Percentiles rank a stretch among this genome's conserved stretches.
These are phyloP conservation scores for Pulveroboletus sp. DNA, from an alignment of 768 basidiomycete species.

Conservation along the genomic window DNA sequence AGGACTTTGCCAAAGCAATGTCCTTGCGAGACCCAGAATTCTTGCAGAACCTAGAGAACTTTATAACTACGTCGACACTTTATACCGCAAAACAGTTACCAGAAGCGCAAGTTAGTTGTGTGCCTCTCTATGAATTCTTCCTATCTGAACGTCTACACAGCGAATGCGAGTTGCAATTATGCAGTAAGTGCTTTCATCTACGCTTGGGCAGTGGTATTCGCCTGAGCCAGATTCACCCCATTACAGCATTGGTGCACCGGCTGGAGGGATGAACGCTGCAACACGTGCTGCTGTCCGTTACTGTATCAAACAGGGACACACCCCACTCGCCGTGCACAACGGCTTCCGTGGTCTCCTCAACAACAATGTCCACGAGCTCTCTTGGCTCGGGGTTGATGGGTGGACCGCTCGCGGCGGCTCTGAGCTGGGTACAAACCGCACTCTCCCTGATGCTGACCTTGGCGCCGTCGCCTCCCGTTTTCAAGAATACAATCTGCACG, in stretches of 20 bases:
- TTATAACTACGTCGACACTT: slow-evolving; percentile 65
- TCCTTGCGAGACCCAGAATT: slow-evolving; percentile 90
- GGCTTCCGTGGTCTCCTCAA: slow-evolving; percentile 94
- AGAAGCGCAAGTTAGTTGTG: slow-evolving; percentile 35
- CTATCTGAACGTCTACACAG: slow-evolving; percentile 34
- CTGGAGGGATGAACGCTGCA: slow-evolving; percentile 98
- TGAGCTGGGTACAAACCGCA: slow-evolving; percentile 95
- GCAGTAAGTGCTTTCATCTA: slow-evolving; percentile 52
- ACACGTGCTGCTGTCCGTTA: slow-evolving; percentile 92
- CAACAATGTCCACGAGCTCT: slow-evolving; percentile 77
- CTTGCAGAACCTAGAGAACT: slow-evolving; percentile 80
- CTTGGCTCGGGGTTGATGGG: slow-evolving; percentile 95
- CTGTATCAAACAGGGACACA: slow-evolving; percentile 89
- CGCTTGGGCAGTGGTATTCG: background rate
- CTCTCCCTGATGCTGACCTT: slow-evolving; percentile 79
- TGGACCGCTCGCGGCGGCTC: slow-evolving; percentile 97
- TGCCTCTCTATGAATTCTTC: background rate
- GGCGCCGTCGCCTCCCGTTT: slow-evolving; percentile 88
- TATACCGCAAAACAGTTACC: slow-evolving; percentile 53
- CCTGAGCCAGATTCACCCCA: background rate
- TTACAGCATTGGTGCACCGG: slow-evolving; percentile 87
- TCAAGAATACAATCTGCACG: slow-evolving; percentile 78
- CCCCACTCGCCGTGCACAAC: slow-evolving; percentile 88
- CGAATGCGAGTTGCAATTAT: slow-evolving; percentile 77
- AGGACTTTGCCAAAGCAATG: slow-evolving; percentile 86